Evolutionary conservation across 73 alveolate genomes (phyloP).

Genomic region (Uronychia binucleata): DNA sequence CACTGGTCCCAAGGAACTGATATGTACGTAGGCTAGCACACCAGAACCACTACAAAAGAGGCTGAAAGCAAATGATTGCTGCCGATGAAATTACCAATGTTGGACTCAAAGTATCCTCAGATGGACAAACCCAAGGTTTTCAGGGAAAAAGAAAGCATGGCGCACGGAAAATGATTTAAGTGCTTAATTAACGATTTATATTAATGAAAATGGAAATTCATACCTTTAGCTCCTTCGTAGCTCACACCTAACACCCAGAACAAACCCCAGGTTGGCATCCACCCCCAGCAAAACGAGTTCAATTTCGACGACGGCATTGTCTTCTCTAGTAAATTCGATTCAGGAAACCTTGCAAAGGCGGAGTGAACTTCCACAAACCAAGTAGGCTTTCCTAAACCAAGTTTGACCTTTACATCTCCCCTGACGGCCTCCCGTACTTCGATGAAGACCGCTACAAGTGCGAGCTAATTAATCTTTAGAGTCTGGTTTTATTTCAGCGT

Average conservation of each 20-base stretch:
- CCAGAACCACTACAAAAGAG: background rate
- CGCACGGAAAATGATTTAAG: no score
- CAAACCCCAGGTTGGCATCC: background rate
- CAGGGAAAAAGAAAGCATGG: no score
- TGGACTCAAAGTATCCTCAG: background rate
- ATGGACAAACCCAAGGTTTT: background rate
- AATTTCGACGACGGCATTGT: constrained; percentile 24
- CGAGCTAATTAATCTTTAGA: constrained; percentile 36
- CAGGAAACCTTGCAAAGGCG: constrained; percentile 38
- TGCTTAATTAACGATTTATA: no score
- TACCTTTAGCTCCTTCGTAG: background rate
- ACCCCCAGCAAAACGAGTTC: constrained; percentile 2
- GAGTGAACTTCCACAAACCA: background rate
- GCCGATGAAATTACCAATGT: background rate
- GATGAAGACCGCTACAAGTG: constrained; percentile 6
- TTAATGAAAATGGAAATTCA: background rate
- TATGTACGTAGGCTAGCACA: no score
- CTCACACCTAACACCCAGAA: background rate
- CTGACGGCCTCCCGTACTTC: constrained; percentile 44
- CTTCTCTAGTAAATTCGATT: constrained; percentile 38
- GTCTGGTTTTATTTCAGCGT: constrained; percentile 79
- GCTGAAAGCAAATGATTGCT: background rate
- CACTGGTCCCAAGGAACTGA: background rate
- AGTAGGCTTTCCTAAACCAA: background rate
- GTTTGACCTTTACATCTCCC: constrained; percentile 44